Percentiles rank a stretch among this genome's conserved stretches.
phyloP scores from a whole-genome alignment of 305 asterid species.

The Caryopteris hybrid region DNA sequence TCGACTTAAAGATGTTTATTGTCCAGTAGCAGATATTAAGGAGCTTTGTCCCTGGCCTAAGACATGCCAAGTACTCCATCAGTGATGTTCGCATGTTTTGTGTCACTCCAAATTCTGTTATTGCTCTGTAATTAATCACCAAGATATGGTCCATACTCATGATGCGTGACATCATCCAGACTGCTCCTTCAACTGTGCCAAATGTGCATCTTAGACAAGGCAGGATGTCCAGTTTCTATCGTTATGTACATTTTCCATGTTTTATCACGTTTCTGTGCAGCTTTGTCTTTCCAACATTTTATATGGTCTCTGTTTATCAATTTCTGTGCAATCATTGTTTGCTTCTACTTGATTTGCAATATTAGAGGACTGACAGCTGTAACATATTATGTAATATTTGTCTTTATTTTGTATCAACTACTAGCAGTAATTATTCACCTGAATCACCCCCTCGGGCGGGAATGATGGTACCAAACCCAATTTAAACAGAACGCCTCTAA shows the following conservation, averaged over 20 bases:
- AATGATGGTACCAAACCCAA: too few species aligned
- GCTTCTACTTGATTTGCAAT: not conserved
- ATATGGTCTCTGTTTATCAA: constrained; percentile 2
- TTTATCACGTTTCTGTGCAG: constrained; percentile 11
- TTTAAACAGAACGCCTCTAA: too few species aligned
- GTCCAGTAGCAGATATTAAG: constrained; percentile 1
- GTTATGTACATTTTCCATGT: constrained; percentile 11
- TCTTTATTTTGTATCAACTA: not conserved
- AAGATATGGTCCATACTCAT: not conserved
- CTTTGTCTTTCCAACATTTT: not conserved
- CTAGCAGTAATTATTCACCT: not conserved
- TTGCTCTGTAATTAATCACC: constrained; percentile 11
- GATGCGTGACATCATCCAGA: not conserved
- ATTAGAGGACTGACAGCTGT: not conserved
- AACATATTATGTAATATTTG: not conserved
- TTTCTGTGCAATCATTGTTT: not conserved
- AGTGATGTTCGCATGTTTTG: constrained; percentile 1
- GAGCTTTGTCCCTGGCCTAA: not conserved
- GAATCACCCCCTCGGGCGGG: too few species aligned
- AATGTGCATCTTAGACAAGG: not conserved
- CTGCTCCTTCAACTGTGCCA: not conserved
- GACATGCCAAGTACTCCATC: not conserved
- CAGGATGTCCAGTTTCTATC: not conserved
- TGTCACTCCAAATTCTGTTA: not conserved
- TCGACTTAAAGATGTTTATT: not conserved